Conservation (phyloP, 2,329 filamentous ascomycete species). For the Fusarium sp. region DNA sequence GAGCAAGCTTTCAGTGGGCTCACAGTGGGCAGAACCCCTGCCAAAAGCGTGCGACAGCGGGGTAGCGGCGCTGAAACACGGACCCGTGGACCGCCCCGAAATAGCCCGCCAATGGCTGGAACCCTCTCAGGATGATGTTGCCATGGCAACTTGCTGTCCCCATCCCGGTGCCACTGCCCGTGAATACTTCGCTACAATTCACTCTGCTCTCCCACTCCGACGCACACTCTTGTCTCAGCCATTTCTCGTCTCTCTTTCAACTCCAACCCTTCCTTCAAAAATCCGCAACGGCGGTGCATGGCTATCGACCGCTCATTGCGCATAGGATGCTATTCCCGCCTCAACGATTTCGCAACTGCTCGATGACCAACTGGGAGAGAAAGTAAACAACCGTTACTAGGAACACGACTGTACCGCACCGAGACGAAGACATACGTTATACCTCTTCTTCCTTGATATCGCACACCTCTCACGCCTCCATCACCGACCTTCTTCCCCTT, state of each 20-base stretch:
- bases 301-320: constrained; percentile 28
- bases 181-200: constrained; percentile 39
- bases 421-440: constrained; percentile 31
- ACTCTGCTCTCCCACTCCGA: constrained; percentile 20
- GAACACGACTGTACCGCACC: constrained; percentile 25
- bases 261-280: constrained; percentile 17
- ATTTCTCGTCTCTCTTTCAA: constrained; percentile 36
- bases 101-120: constrained; percentile 35
- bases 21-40: constrained; percentile 25
- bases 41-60: constrained; percentile 40
- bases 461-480: constrained; percentile 21
- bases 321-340: constrained; percentile 42
- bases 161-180: constrained; percentile 20
- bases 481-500: constrained; percentile 13
- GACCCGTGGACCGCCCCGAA: constrained; percentile 30
- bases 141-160: constrained; percentile 35
- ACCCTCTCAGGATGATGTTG: constrained; percentile 26
- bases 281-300: constrained; percentile 31
- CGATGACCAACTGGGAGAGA: constrained; percentile 44
- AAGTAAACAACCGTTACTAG: constrained; percentile 42
- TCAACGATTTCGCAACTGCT: constrained; percentile 39
- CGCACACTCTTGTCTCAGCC: constrained; percentile 39
- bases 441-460: constrained; percentile 6
- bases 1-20: constrained; percentile 35
- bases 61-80: constrained; percentile 42